Conservation (phyloP, 108 stramenopile genomes). For the Cyclostephanos invisitatus region DNA sequence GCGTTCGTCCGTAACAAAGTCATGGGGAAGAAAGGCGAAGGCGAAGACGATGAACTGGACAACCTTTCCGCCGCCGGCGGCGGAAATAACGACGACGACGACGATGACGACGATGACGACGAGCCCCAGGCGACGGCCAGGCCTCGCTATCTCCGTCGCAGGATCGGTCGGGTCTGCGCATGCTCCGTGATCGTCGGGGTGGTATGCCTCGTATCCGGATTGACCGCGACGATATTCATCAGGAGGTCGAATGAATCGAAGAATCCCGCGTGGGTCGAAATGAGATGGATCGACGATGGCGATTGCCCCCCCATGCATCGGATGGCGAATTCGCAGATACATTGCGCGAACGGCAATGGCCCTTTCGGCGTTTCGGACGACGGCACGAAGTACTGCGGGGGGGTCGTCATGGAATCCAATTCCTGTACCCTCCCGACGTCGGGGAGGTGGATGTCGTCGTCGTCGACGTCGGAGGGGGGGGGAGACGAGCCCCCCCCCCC, state of each 20-base stretch:
- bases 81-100: background rate
- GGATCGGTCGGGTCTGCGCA: too few relatives aligned
- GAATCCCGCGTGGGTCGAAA: too few relatives aligned
- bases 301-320: slow-evolving; percentile 1
- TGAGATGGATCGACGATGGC: background rate
- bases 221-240: too few relatives aligned
- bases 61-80: background rate
- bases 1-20: too few relatives aligned
- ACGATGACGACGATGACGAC: background rate
- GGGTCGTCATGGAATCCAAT: slow-evolving; percentile 18
- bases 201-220: too few relatives aligned
- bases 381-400: slow-evolving; percentile 16
- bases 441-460: slow-evolving; percentile 17
- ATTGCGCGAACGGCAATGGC: slow-evolving; percentile 5
- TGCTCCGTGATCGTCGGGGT: too few relatives aligned
- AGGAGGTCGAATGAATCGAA: too few relatives aligned
- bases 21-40: background rate
- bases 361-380: background rate
- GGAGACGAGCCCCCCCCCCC: slow-evolving; percentile 6
- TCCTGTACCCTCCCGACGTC: slow-evolving; percentile 19
- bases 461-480: background rate
- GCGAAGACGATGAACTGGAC: background rate
- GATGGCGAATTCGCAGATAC: slow-evolving; percentile 23
- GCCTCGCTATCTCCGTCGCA: too few relatives aligned
- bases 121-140: too few relatives aligned